Percentiles rank a stretch among this genome's conserved stretches.
These are phyloP conservation scores for Apophysomyces ossiformis DNA, from an alignment of 371 early-diverging fungal species.

Conservation along the genomic window DNA sequence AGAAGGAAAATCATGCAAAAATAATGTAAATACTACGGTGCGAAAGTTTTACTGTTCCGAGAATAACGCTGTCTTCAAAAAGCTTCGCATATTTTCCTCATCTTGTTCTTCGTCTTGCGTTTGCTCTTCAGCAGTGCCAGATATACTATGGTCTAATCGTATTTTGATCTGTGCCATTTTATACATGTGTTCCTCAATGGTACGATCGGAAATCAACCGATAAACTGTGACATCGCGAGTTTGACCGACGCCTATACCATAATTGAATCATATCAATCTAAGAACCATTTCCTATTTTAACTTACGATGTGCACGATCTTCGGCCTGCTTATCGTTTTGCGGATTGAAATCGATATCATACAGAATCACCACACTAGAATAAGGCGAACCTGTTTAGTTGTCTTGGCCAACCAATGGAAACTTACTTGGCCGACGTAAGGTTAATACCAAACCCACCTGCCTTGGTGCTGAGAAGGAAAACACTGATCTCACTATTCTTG, in stretches of 20 bases:
- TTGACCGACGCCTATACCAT: conserved; percentile 82
- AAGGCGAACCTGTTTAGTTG: not conserved
- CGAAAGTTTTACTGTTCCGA: conserved; percentile 1
- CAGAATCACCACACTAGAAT: conserved; percentile 75
- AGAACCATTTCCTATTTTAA: not conserved
- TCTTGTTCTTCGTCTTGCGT: conserved; percentile 4
- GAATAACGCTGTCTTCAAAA: not conserved
- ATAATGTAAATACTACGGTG: no score
- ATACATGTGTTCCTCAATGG: conserved; percentile 80
- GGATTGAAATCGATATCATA: conserved; percentile 96
- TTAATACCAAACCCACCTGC: conserved; percentile 95
- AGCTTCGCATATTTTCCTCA: not conserved
- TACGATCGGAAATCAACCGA: conserved; percentile 71
- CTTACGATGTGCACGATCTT: conserved; percentile 87
- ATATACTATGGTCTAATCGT: conserved; percentile 74
- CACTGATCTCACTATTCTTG: conserved; percentile 56
- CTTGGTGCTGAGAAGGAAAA: conserved; percentile 91
- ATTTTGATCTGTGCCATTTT: conserved; percentile 73
- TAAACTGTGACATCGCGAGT: conserved; percentile 81
- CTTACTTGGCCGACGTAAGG: conserved; percentile 83
- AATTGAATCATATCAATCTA: not conserved
- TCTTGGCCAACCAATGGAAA: not conserved
- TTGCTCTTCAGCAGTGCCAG: conserved; percentile 15
- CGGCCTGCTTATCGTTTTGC: conserved; percentile 95
- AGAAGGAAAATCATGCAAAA: no score